phyloP scores from a whole-genome alignment of 345 rosid species.

The Physaria fendleri region DNA sequence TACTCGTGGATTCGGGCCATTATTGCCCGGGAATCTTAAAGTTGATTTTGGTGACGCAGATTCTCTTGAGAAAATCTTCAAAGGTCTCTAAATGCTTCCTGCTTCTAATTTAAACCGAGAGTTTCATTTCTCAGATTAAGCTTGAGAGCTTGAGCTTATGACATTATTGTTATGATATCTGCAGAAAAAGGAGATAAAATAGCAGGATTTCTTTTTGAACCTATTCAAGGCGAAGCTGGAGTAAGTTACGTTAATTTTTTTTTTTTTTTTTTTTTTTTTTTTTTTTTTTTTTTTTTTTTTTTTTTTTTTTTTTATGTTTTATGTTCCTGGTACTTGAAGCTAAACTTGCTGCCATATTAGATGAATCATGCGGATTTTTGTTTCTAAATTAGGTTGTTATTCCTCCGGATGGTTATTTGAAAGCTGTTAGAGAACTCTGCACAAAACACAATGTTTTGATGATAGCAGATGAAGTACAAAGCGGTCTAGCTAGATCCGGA shows the following conservation, averaged over 20 bases:
- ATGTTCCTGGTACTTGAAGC: no score
- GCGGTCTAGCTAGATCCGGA: slow-evolving; percentile 86
- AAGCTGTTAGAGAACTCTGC: slow-evolving; percentile 81
- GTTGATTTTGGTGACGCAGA: slow-evolving; percentile 85
- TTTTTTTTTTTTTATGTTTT: no score
- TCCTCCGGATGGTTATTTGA: slow-evolving; percentile 81
- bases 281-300: no score
- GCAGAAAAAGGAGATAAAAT: slow-evolving; percentile 69
- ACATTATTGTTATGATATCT: slow-evolving; percentile 21
- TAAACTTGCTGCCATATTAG: neutral
- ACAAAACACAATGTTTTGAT: slow-evolving; percentile 66
- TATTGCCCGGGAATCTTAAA: slow-evolving; percentile 81
- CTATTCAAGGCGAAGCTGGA: slow-evolving; percentile 99
- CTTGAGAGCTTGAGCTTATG: neutral
- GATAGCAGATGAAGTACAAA: slow-evolving; percentile 97
- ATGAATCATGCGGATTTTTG: neutral
- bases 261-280: no score
- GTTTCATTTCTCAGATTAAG: neutral
- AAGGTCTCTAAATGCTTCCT: slow-evolving; percentile 41
- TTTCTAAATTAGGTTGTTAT: slow-evolving; percentile 49
- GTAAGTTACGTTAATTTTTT: no score
- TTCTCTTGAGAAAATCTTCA: slow-evolving; percentile 66
- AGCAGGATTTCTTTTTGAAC: slow-evolving; percentile 94
- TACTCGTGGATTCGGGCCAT: slow-evolving; percentile 87
- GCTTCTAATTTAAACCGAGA: neutral